Evolutionary conservation across 176 grass and related monocot genomes (phyloP).

Genomic region (Bolboschoenus planiculmis): DNA sequence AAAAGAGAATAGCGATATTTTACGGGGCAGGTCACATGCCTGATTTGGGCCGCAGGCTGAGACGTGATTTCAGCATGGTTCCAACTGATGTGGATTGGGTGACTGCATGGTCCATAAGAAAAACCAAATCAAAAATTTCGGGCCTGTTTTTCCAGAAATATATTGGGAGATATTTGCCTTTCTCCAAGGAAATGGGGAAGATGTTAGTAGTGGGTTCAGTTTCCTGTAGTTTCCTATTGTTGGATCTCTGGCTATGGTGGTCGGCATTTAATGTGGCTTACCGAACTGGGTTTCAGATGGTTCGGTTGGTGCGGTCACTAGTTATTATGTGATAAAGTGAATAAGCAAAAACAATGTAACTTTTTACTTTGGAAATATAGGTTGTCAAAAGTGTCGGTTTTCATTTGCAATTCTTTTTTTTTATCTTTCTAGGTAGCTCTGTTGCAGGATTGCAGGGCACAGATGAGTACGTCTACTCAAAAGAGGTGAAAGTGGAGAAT

Average conservation of each 20-base stretch:
- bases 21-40: constrained; percentile 96
- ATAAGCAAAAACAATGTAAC: background rate
- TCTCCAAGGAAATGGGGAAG: constrained; percentile 52
- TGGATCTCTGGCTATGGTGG: constrained; percentile 96
- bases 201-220: constrained; percentile 64
- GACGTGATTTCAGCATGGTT: constrained; percentile 69
- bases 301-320: constrained; percentile 25
- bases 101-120: constrained; percentile 87
- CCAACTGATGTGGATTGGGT: constrained; percentile 63
- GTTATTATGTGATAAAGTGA: constrained; percentile 5
- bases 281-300: constrained; percentile 49
- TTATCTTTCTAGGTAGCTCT: background rate
- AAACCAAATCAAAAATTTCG: background rate
- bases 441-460: background rate
- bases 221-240: constrained; percentile 55
- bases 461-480: background rate
- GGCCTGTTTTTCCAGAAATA: constrained; percentile 24
- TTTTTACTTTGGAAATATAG: background rate
- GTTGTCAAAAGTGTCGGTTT: background rate
- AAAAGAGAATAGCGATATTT: constrained; percentile 75
- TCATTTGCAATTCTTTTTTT: background rate
- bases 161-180: constrained; percentile 45
- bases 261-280: constrained; percentile 48
- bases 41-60: constrained; percentile 62
- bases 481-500: background rate